Base-by-base conservation (phyloP, 208 protist genomes). In the Phytomonas sp. region DNA sequence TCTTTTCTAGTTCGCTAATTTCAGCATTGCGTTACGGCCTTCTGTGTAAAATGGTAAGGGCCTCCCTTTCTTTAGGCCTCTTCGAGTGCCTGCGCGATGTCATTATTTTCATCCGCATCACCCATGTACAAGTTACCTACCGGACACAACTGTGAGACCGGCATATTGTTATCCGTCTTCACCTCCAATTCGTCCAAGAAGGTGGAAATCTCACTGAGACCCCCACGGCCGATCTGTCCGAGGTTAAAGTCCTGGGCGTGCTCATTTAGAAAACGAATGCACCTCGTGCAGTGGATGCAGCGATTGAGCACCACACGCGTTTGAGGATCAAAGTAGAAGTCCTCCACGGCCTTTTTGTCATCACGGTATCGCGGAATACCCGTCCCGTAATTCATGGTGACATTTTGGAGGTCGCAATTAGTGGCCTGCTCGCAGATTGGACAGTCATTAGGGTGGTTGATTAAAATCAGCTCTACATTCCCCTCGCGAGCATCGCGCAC, bases 211-310 rank as follows among this genome's bases (percentile, higher is more conserved):
- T 98, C 91, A 62, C 76, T 96, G 61, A 94, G 84, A 37, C 92
- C 93, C 73, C 97, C 97, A 49, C 97, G 94, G 64, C 97, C 96
- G 66, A 96, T 98, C 59, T 95, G 93, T 45, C 97, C 96, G 7
- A 98, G 84, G 80, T 91, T 93, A 76, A 96, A 95, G 70, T 98
- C 93, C 72, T 98, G 93, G 11, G 92, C 93, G 67, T 98, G 91
- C 80, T 99, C 97, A 72, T 93, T 94, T 52, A 96, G 76, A 74
- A 97, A 99, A 65, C 96, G 93, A 29, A 98, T 85, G 75, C 97
- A 98, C 60, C 97, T 85, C 4, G 97, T 99, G 79, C 97, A 98
- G 83, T 98, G 97, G 75, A 99, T 99, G 85, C 97, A 99, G 3
- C 97, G 88, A 67, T 94, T 98, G 76, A 99, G 95, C 61, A 97